Conservation (phyloP, 2,329 filamentous ascomycete genomes). For the Fusarium acutatum region DNA sequence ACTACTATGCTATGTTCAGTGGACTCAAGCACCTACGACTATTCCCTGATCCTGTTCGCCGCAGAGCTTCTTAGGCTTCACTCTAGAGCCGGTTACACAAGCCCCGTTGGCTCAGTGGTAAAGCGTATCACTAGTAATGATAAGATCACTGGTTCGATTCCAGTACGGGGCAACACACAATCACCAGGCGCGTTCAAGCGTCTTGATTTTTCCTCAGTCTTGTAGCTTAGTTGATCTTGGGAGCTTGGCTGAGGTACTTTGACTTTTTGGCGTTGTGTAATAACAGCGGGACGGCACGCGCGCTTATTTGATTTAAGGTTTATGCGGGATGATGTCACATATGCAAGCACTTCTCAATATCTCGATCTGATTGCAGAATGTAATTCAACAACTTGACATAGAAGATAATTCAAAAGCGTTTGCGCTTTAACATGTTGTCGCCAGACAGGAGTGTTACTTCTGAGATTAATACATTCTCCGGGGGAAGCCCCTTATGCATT, state of each 20-base stretch:
- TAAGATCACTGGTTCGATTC: conserved; percentile 33
- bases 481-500: background rate
- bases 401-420: background rate
- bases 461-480: background rate
- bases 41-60: background rate
- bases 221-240: background rate
- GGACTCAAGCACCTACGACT: background rate
- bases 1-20: background rate
- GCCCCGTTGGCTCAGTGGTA: conserved; percentile 30
- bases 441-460: accelerated
- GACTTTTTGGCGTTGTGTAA: background rate
- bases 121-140: conserved; percentile 37
- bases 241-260: background rate
- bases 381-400: accelerated
- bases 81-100: background rate
- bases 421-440: accelerated
- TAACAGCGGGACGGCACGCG: background rate
- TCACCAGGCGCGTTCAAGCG: accelerated
- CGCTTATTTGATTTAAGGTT: conserved; percentile 16
- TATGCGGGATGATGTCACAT: background rate
- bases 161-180: conserved; percentile 16
- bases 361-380: background rate
- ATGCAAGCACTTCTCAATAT: background rate
- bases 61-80: background rate
- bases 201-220: background rate